Evolutionary conservation across 2,329 filamentous ascomycete genomes (phyloP).

Genomic region (Fusarium gaditjirri): DNA sequence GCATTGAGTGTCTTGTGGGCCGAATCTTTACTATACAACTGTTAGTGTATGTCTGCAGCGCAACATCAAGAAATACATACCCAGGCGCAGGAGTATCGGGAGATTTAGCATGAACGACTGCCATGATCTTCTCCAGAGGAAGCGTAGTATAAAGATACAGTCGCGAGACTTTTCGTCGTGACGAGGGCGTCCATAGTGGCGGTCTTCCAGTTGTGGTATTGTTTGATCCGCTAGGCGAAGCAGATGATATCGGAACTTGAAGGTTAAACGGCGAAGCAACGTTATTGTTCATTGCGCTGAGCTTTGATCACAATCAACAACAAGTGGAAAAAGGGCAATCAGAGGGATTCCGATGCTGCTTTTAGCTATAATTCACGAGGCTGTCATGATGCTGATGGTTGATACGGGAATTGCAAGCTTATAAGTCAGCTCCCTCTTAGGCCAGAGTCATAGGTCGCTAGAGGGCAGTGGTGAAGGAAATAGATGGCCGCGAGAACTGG

Average conservation of each 20-base stretch:
- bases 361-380: constrained; percentile 24
- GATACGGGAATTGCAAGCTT: constrained; percentile 22
- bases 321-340: constrained; percentile 12
- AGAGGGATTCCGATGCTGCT: constrained; percentile 13
- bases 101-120: constrained; percentile 56
- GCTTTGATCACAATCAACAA: not conserved
- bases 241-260: constrained; percentile 33
- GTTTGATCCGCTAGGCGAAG: constrained; percentile 46
- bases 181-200: constrained; percentile 64
- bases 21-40: constrained; percentile 61
- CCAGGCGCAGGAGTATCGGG: constrained; percentile 58
- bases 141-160: constrained; percentile 68
- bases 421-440: constrained; percentile 32
- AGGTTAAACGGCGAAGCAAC: constrained; percentile 31
- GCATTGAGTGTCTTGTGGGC: constrained; percentile 67
- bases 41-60: constrained; percentile 7
- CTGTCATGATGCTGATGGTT: constrained; percentile 27
- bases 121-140: constrained; percentile 60
- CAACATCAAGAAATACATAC: constrained; percentile 48
- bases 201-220: constrained; percentile 60
- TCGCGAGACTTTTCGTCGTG: constrained; percentile 63
- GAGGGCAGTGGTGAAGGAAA: constrained; percentile 29
- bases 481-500: constrained; percentile 29
- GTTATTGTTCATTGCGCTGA: constrained; percentile 23
- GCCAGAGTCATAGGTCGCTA: constrained; percentile 15